A percentile compares a stretch with the other conserved stretches of the same genome.
Evolutionary conservation across 192 early-diverging fungal genomes (phyloP).

Genomic region (Entomortierella chlamydospora): DNA sequence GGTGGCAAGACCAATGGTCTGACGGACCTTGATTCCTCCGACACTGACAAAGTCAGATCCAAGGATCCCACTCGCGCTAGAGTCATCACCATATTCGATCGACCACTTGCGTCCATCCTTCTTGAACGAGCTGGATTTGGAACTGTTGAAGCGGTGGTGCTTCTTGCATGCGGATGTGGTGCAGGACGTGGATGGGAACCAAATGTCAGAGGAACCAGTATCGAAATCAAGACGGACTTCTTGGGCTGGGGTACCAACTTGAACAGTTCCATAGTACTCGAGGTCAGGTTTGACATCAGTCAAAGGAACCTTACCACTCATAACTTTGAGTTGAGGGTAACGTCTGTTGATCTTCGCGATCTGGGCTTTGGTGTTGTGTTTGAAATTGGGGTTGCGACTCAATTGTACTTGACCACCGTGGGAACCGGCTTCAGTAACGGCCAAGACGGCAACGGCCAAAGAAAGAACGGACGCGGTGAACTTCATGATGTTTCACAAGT

Average conservation of each 20-base stretch:
- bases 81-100: conserved; percentile 74
- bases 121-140: conserved; percentile 64
- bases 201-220: conserved; percentile 67
- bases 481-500: conserved; percentile 18
- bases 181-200: conserved; percentile 67
- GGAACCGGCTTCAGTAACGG: not conserved
- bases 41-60: conserved; percentile 66
- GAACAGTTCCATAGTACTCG: conserved; percentile 74
- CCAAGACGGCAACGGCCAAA: conserved; percentile 22
- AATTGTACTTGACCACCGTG: not conserved
- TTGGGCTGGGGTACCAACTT: conserved; percentile 72
- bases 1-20: conserved; percentile 72
- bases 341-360: conserved; percentile 9
- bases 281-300: conserved; percentile 36
- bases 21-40: conserved; percentile 64
- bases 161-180: conserved; percentile 50
- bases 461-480: conserved; percentile 17
- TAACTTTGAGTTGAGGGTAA: conserved; percentile 1
- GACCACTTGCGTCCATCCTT: conserved; percentile 66
- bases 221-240: conserved; percentile 60
- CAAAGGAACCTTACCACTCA: not conserved
- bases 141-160: conserved; percentile 61
- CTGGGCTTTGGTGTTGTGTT: conserved; percentile 9
- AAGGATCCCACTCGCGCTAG: conserved; percentile 53
- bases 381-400: not conserved